Base-by-base conservation (phyloP, 139 green algal genomes). In the Tetradesmus lagerheimii region DNA sequence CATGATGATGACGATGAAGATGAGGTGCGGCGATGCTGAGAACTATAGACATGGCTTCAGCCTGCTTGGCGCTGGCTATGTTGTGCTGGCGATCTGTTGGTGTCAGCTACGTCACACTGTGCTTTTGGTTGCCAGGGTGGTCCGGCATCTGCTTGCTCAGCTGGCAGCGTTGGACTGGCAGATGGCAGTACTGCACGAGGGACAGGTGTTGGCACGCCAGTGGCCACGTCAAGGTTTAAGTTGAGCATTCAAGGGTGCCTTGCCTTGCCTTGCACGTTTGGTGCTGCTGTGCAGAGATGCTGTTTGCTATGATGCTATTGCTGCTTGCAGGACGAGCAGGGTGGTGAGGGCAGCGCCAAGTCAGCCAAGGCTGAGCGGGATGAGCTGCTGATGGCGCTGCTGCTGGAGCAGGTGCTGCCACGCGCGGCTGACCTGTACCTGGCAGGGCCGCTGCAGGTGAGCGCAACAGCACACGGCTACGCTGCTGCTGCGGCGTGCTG, bases 361-460 rank as follows among this genome's bases (percentile, higher is more conserved):
- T 75, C 71, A 29, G 71, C 43, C 4, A 89, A 89, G 43, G 11
- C 8, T 15, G 85, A 83, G 34, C 71, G 31, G 4, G 85, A 89
- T 66, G 71, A 83, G 71, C 71, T 84, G 71, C 25, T 89, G 41
- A 89, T 84, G 85, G n/a, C 18, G 41, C 38, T 89, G 67, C 50
- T 89, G 39, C 9, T 53, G 34, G 39, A 74, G n/a, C 35, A 89
- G 71, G 85, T 89, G 71, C 85, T 89, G 66, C 85, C 85, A 41
- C 80, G 34, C 11, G 85, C 85, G 43, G 27, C 74, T 43, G 23
- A 43, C 8, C 85, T 89, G 31, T 89, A 84, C 85, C 18, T 89
- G 41, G 25, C 85, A 83, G 85, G 85, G 80, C 85, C 85, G 23
- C 71, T 89, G 71, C 85, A 89, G 71, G 85, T 89, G 67, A 37